phyloP scores from a whole-genome alignment of 2,329 filamentous ascomycete genomes.

The Trichoderma asperellum region DNA sequence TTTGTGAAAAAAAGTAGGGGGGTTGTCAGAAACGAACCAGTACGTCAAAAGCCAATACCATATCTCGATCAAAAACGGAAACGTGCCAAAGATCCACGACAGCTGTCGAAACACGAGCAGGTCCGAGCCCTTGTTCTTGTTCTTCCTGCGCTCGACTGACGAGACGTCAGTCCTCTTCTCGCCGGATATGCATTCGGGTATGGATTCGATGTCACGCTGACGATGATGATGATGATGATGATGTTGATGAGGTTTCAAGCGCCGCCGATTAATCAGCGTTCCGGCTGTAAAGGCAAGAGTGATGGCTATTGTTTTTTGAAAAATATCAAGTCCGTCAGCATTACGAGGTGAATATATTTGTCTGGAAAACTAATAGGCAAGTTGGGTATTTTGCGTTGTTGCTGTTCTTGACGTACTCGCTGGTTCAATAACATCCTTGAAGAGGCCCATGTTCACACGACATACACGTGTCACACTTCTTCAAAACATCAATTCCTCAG shows the following conservation, averaged over 20 bases:
- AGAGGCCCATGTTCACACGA: slow-evolving; percentile 1
- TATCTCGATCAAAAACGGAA: slow-evolving; percentile 21
- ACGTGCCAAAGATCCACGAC: slow-evolving; percentile 16
- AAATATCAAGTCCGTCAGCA: not conserved
- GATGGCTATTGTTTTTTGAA: not conserved
- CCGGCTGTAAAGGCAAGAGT: slow-evolving; percentile 9
- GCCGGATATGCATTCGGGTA: slow-evolving; percentile 3
- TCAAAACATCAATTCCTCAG: not conserved
- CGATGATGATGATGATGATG: not conserved
- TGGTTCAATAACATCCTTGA: slow-evolving; percentile 20
- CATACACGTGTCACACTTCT: not conserved
- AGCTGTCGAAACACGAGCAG: not conserved
- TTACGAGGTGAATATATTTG: rapidly evolving
- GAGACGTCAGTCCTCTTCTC: slow-evolving; percentile 11
- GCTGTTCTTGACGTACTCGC: not conserved
- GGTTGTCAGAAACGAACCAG: not conserved
- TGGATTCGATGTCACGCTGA: slow-evolving; percentile 12
- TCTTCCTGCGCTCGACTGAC: not conserved
- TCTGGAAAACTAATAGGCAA: too few species aligned
- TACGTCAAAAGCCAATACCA: slow-evolving; percentile 23
- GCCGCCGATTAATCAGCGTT: slow-evolving; percentile 3
- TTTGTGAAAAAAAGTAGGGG: not conserved
- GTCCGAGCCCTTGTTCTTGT: not conserved
- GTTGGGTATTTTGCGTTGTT: not conserved
- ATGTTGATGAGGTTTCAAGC: not conserved